Base-by-base conservation (phyloP, 1,139 yeast species). In the Zygoascus meyerae region DNA sequence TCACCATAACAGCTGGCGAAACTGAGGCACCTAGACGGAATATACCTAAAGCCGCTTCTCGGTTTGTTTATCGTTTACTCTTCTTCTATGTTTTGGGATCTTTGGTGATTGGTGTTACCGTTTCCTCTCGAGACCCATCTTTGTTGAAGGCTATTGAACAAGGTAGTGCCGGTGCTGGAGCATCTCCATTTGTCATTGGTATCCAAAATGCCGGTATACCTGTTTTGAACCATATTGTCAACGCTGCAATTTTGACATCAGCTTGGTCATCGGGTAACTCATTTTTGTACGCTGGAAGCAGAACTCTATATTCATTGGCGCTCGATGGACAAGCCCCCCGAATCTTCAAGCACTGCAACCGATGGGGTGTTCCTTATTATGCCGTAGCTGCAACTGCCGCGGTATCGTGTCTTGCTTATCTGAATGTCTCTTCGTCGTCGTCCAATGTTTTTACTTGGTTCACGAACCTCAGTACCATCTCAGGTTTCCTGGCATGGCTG, bases 1-100 rank as follows among this genome's bases (percentile, higher is more conserved):
- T 81, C 53, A 85, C 86, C 47, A 72, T 85, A 52, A 83, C 89
- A 17, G 86, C 89, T 34, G 85, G 87, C 28, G 92, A 84, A 66
- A 78, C 89, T 40, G 73, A 73, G 40, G 79, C 82, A 57, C 90
- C 90, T 48, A 72, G 82, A 62, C 70, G 72, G 56, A 70, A 81
- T 16, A 70, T 81, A 50, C 83, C 86, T 52, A 71, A 71, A 55
- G 84, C 85, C 35, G 75, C 77, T 51, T 75, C 76, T 56, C 80
- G 79, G 52, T 82, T 79, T 32, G 73, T 77, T 60, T 78, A 79
- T 75, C 73, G 86, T 66, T 73, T 80, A 52, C 59, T 79, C 26
- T 65, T 78, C 47, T 78, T 81, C 65, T 80, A 78, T 64, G 65
- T 79, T 46, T 60, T 75, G 16, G 74, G 81, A 3, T 66, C 79